Percentiles rank a stretch among this genome's conserved stretches.
These are phyloP conservation scores for Aspergillus ellipticus DNA, from an alignment of 495 filamentous ascomycete species.

Conservation along the genomic window DNA sequence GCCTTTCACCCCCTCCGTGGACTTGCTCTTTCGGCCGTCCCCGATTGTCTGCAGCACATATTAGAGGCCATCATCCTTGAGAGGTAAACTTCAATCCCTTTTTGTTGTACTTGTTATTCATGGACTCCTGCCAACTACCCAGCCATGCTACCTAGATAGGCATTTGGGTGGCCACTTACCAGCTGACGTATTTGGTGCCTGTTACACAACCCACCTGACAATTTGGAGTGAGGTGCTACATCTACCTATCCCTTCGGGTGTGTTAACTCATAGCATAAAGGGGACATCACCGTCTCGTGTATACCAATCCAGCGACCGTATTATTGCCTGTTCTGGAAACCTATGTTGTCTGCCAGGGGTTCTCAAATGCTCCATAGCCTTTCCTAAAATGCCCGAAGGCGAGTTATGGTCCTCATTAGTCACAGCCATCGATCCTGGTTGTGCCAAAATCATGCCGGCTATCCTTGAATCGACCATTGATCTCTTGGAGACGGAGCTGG, in stretches of 20 bases:
- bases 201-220: no score
- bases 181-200: no score
- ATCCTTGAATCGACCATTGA: slow-evolving; percentile 44
- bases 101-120: no score
- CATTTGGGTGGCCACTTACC: no score
- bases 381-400: slow-evolving; percentile 31
- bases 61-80: no score
- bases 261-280: no score
- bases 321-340: neutral
- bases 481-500: slow-evolving; percentile 42
- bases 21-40: neutral
- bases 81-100: no score
- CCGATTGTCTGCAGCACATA: neutral
- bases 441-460: slow-evolving; percentile 36
- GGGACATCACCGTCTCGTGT: no score
- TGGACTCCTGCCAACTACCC: no score
- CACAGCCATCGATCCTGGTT: slow-evolving; percentile 31
- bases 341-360: neutral
- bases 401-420: slow-evolving; percentile 35
- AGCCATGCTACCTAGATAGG: no score
- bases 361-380: neutral
- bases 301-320: neutral
- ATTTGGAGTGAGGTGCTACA: no score
- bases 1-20: neutral
- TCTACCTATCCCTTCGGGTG: neutral